Evolutionary conservation across 257 asterid genomes (phyloP).

Genomic region (Mentha longifolia): DNA sequence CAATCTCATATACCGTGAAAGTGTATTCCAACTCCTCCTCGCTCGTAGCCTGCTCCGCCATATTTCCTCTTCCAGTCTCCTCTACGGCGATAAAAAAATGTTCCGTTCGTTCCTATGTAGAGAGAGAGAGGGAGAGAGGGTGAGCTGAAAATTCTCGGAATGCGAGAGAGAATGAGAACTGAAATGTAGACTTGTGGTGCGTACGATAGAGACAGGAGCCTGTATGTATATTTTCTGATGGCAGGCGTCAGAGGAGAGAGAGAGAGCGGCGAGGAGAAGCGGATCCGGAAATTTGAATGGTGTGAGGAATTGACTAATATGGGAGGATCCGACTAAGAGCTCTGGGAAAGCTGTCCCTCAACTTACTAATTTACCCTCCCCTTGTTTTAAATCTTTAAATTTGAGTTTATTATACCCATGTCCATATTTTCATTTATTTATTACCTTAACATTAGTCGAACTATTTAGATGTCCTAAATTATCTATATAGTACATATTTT

Average conservation of each 20-base stretch:
- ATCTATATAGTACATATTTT: too few relatives aligned
- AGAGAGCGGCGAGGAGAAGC: slow-evolving; percentile 35
- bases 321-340: slow-evolving; percentile 43
- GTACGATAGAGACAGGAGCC: slow-evolving; percentile 54
- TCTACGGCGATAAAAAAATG: background rate
- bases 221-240: slow-evolving; percentile 34
- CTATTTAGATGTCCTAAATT: too few relatives aligned
- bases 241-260: slow-evolving; percentile 35
- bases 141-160: slow-evolving; percentile 31
- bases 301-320: slow-evolving; percentile 40
- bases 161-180: slow-evolving; percentile 43
- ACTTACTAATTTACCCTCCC: slow-evolving; percentile 22
- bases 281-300: slow-evolving; percentile 64
- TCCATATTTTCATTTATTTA: too few relatives aligned
- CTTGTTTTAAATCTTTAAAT: background rate
- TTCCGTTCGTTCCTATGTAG: background rate
- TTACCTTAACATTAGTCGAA: too few relatives aligned
- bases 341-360: background rate
- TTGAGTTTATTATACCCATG: background rate
- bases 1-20: slow-evolving; percentile 81
- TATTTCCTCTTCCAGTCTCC: slow-evolving; percentile 64
- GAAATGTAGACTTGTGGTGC: slow-evolving; percentile 40
- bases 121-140: slow-evolving; percentile 35
- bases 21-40: slow-evolving; percentile 52
- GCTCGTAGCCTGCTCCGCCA: slow-evolving; percentile 54